Conservation (phyloP, 305 asterid species). For the Fraxinus angustifolia region DNA sequence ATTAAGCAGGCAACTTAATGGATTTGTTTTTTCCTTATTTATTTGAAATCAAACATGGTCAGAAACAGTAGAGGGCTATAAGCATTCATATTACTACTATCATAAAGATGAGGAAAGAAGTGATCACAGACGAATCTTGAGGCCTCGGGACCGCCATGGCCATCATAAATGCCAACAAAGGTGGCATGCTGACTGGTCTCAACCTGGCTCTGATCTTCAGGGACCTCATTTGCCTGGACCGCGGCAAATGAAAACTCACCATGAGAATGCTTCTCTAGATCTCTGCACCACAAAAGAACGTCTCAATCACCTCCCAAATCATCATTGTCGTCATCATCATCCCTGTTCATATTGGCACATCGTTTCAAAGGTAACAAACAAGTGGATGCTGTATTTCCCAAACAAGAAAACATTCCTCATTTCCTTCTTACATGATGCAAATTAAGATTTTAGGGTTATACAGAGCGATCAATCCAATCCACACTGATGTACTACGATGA, state of each 20-base stretch:
- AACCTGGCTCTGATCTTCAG: conserved; percentile 76
- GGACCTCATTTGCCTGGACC: conserved; percentile 56
- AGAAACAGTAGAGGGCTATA: background rate
- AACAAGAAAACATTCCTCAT: conserved; percentile 77
- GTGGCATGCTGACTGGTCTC: conserved; percentile 56
- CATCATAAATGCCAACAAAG: conserved; percentile 72
- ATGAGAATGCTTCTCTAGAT: conserved; percentile 62
- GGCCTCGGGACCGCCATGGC: conserved; percentile 76
- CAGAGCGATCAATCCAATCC: conserved; percentile 17
- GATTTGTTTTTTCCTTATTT: background rate
- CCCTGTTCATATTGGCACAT: conserved; percentile 65
- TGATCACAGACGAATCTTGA: conserved; percentile 51
- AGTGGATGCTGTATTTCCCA: conserved; percentile 50
- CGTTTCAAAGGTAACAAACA: conserved; percentile 57
- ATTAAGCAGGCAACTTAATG: background rate
- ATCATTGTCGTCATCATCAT: conserved; percentile 23
- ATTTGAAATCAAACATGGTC: background rate
- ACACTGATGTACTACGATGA: conserved; percentile 1
- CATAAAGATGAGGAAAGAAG: conserved; percentile 40
- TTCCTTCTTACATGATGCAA: conserved; percentile 38
- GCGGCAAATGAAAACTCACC: conserved; percentile 68
- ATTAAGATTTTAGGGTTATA: conserved; percentile 28
- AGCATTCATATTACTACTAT: background rate
- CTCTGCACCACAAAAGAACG: conserved; percentile 55
- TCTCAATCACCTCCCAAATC: conserved; percentile 41